Evolutionary conservation across 371 early-diverging fungal genomes (phyloP).

Genomic region (Nematocida sp.): DNA sequence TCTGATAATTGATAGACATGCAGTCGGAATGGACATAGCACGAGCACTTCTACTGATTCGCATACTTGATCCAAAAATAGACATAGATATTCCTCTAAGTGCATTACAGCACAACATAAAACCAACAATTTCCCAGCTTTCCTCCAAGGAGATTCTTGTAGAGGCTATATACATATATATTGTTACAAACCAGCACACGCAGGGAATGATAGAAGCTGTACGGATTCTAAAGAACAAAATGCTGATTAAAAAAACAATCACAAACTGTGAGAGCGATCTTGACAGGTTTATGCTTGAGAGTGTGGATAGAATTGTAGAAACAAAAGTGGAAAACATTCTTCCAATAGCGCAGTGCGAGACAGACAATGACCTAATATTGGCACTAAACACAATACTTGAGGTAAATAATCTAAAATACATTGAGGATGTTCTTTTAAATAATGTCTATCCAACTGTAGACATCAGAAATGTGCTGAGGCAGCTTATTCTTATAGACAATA

Average conservation of each 20-base stretch:
- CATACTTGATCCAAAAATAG: neutral
- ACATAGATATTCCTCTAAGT: neutral
- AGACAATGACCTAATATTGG: slow-evolving; percentile 16
- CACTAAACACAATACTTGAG: slow-evolving; percentile 31
- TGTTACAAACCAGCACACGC: neutral
- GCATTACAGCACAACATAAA: slow-evolving; percentile 30
- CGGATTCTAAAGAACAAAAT: slow-evolving; percentile 41
- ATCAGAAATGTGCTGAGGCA: slow-evolving; percentile 18
- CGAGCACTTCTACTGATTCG: slow-evolving; percentile 10
- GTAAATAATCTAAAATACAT: slow-evolving; percentile 22
- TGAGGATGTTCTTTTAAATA: slow-evolving; percentile 10
- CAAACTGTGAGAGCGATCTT: neutral
- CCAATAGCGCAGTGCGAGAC: slow-evolving; percentile 35
- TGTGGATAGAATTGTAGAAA: slow-evolving; percentile 14
- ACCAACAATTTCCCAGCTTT: slow-evolving; percentile 14
- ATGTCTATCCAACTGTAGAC: slow-evolving; percentile 10
- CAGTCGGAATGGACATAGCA: neutral
- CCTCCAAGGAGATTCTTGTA: slow-evolving; percentile 28
- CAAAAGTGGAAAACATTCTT: slow-evolving; percentile 5
- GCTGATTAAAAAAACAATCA: slow-evolving; percentile 21
- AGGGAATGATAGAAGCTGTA: slow-evolving; percentile 21
- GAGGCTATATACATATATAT: slow-evolving; percentile 47
- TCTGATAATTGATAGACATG: slow-evolving; percentile 36
- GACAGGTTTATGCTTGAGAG: neutral
- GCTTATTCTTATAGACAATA: slow-evolving; percentile 21